Conservation (phyloP, 2,329 filamentous ascomycete species). For the Hypoxylon sp. region DNA sequence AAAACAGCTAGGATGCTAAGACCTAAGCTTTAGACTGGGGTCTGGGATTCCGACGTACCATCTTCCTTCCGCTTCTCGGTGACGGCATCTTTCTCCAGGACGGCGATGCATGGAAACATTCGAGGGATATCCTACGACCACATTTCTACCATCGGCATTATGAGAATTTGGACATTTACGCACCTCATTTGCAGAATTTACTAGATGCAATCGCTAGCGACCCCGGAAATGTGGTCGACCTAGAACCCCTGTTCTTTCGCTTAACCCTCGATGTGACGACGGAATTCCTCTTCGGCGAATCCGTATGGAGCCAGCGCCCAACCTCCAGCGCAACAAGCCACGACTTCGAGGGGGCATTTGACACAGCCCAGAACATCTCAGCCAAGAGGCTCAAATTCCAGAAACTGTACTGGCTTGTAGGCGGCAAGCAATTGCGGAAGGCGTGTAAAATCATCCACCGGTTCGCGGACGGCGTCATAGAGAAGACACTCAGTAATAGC, state of each 20-base stretch:
- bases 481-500: constrained; percentile 41
- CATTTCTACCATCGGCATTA: constrained; percentile 52
- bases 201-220: constrained; percentile 37
- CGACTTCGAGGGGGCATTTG: constrained; percentile 46
- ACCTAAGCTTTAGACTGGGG: constrained; percentile 43
- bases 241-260: constrained; percentile 50
- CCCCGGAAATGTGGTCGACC: constrained; percentile 40
- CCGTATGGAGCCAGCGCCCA: constrained; percentile 39
- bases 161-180: constrained; percentile 44
- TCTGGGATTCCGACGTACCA: constrained; percentile 46
- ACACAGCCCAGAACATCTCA: constrained; percentile 45
- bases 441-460: constrained; percentile 44
- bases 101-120: constrained; percentile 55
- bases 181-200: constrained; percentile 45
- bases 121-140: constrained; percentile 54
- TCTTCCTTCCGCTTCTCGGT: constrained; percentile 55
- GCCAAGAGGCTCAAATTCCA: constrained; percentile 43
- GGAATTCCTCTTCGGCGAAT: constrained; percentile 52
- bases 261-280: constrained; percentile 50
- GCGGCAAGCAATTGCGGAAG: constrained; percentile 35
- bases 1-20: background rate
- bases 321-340: constrained; percentile 27
- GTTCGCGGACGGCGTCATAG: constrained; percentile 49
- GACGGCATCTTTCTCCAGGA: constrained; percentile 58
- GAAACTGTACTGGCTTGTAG: constrained; percentile 48